Percentiles rank a stretch among this genome's conserved stretches.
Evolutionary conservation across 306 rosid genomes (phyloP).

Genomic region (Acacia crassicarpa): DNA sequence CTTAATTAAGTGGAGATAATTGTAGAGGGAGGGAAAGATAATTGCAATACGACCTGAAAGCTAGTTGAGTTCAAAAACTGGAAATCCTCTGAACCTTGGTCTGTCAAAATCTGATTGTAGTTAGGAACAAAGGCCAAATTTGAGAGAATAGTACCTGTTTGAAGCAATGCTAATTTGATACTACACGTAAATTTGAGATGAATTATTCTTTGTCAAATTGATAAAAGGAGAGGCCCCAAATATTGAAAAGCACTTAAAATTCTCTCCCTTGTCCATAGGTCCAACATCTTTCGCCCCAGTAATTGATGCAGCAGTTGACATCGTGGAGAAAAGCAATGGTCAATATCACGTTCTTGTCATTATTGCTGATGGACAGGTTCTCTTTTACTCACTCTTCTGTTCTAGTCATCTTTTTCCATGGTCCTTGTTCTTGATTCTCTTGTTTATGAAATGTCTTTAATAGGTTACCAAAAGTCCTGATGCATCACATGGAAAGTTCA

Average conservation of each 20-base stretch:
- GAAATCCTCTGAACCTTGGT: background rate
- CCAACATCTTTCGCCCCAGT: slow-evolving; percentile 96
- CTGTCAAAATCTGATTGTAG: slow-evolving; percentile 15
- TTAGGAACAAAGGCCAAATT: slow-evolving; percentile 23
- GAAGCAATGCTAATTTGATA: slow-evolving; percentile 14
- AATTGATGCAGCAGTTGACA: slow-evolving; percentile 80
- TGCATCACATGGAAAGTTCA: slow-evolving; percentile 57
- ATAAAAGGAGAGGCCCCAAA: background rate
- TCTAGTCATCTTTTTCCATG: slow-evolving; percentile 11
- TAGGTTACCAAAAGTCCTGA: slow-evolving; percentile 82
- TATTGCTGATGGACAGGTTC: slow-evolving; percentile 98
- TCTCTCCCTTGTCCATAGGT: slow-evolving; percentile 49
- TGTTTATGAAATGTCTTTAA: slow-evolving; percentile 9
- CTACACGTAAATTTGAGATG: background rate
- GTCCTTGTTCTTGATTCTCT: slow-evolving; percentile 15
- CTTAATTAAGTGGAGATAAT: background rate
- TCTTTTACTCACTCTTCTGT: background rate
- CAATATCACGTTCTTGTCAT: slow-evolving; percentile 98
- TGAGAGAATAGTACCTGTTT: slow-evolving; percentile 15
- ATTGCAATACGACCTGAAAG: slow-evolving; percentile 1
- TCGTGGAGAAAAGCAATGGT: slow-evolving; percentile 72
- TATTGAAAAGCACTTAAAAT: slow-evolving; percentile 9
- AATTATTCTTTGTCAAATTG: background rate
- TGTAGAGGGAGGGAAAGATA: background rate
- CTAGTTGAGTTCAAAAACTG: slow-evolving; percentile 10